phyloP scores from a whole-genome alignment of 495 filamentous ascomycete genomes.

The Lasiosphaeris hirsuta region DNA sequence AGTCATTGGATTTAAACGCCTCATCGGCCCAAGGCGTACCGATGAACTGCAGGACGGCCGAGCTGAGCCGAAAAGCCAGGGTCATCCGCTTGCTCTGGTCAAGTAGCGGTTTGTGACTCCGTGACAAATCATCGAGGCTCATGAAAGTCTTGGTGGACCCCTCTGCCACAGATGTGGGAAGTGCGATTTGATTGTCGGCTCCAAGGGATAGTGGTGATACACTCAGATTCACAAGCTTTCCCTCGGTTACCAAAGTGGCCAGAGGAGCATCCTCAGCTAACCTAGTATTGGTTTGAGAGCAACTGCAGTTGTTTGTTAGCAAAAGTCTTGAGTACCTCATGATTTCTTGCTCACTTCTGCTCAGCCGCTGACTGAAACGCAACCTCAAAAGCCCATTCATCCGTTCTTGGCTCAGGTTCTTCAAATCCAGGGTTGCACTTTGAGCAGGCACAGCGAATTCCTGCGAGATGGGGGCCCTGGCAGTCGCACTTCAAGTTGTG shows the following conservation, averaged over 20 bases:
- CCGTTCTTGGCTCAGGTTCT: not conserved
- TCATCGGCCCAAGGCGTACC: constrained; percentile 11
- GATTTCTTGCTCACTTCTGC: not conserved
- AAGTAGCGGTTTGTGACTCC: not conserved
- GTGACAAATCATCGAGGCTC: not conserved
- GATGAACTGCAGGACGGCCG: constrained; percentile 13
- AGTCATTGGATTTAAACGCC: constrained; percentile 14
- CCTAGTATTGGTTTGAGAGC: no score
- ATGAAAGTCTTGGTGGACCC: not conserved
- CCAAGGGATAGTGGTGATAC: not conserved
- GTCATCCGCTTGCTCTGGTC: constrained; percentile 10
- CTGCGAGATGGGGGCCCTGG: not conserved
- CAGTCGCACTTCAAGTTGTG: not conserved
- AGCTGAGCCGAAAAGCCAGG: constrained; percentile 16
- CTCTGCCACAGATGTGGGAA: not conserved
- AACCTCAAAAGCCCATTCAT: constrained; percentile 6
- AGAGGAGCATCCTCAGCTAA: not conserved
- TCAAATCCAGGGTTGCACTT: not conserved
- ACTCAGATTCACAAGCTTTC: not conserved
- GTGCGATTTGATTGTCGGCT: not conserved
- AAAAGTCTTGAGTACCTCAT: no score
- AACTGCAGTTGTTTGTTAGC: no score
- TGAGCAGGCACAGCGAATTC: not conserved
- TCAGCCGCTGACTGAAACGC: not conserved
- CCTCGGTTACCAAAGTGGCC: not conserved